A percentile compares a stretch with the other conserved stretches of the same genome.
phyloP scores from a whole-genome alignment of 2,329 filamentous ascomycete genomes.

The Trematosphaeria pertusa region DNA sequence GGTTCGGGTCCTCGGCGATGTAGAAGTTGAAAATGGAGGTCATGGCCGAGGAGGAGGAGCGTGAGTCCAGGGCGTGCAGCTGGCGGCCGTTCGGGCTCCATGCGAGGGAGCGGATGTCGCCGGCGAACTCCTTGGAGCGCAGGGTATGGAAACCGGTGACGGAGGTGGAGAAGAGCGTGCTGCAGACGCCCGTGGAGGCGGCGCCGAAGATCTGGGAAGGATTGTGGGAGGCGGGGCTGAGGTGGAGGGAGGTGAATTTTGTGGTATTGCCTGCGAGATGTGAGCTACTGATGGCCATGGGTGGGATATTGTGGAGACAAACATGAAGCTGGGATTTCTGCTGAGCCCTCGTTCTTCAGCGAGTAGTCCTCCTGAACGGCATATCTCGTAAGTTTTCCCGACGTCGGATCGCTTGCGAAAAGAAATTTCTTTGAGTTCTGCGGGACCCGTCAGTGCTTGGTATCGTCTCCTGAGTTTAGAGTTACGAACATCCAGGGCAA shows the following conservation, averaged over 20 bases:
- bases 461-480: neutral
- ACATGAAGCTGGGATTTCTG: slow-evolving; percentile 30
- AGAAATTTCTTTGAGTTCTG: slow-evolving; percentile 24
- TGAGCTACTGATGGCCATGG: neutral
- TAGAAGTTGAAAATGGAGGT: slow-evolving; percentile 30
- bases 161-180: slow-evolving; percentile 26
- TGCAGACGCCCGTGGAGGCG: slow-evolving; percentile 30
- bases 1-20: slow-evolving; percentile 18
- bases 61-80: slow-evolving; percentile 28
- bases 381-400: slow-evolving; percentile 27
- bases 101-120: slow-evolving; percentile 30
- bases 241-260: slow-evolving; percentile 18
- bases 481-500: slow-evolving; percentile 28
- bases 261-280: slow-evolving; percentile 26
- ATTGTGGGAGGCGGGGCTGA: slow-evolving; percentile 18
- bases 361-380: slow-evolving; percentile 21
- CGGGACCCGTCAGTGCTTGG: slow-evolving; percentile 1
- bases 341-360: slow-evolving; percentile 23
- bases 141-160: slow-evolving; percentile 20
- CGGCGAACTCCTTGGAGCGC: slow-evolving; percentile 25
- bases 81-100: slow-evolving; percentile 28
- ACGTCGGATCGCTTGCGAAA: slow-evolving; percentile 26
- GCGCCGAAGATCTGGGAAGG: slow-evolving; percentile 25
- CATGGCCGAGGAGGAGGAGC: slow-evolving; percentile 13
- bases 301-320: slow-evolving; percentile 1